Conservation (phyloP, 2,329 filamentous ascomycete species). For the Alternaria dauci region DNA sequence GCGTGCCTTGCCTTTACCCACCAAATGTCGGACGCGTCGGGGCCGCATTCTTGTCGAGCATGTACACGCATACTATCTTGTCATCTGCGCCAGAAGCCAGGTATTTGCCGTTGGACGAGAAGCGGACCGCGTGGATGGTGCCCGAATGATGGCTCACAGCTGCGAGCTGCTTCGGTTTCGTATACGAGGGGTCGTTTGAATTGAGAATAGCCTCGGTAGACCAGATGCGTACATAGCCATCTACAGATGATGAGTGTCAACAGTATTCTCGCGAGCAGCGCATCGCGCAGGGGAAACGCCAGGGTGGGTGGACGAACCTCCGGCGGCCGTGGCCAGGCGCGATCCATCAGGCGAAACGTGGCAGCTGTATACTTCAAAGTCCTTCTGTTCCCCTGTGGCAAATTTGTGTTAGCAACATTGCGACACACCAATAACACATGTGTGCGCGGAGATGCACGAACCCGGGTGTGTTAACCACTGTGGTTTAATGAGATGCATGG, state of each 20-base stretch:
- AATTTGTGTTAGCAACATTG: slow-evolving; percentile 24
- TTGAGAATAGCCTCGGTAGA: slow-evolving; percentile 93
- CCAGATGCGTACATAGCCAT: slow-evolving; percentile 98
- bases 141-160: slow-evolving; percentile 99
- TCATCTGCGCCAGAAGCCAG: slow-evolving; percentile 97
- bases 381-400: slow-evolving; percentile 84
- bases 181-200: slow-evolving; percentile 74
- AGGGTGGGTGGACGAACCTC: slow-evolving; percentile 67
- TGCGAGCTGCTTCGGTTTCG: slow-evolving; percentile 88
- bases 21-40: slow-evolving; percentile 82
- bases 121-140: slow-evolving; percentile 95
- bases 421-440: slow-evolving; percentile 9
- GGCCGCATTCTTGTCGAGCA: slow-evolving; percentile 81
- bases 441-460: slow-evolving; percentile 52
- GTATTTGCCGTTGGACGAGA: slow-evolving; percentile 94
- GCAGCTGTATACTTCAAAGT: slow-evolving; percentile 98
- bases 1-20: slow-evolving; percentile 51
- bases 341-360: slow-evolving; percentile 95
- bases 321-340: slow-evolving; percentile 90
- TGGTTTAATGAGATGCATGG: slow-evolving; percentile 80
- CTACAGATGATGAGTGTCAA: slow-evolving; percentile 55
- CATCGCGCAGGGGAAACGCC: slow-evolving; percentile 28
- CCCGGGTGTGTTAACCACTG: slow-evolving; percentile 95
- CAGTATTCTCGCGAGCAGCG: slow-evolving; percentile 18
- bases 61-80: slow-evolving; percentile 98